Base-by-base conservation (phyloP, 2,329 filamentous ascomycete genomes). In the Leptoxyphium fumago region DNA sequence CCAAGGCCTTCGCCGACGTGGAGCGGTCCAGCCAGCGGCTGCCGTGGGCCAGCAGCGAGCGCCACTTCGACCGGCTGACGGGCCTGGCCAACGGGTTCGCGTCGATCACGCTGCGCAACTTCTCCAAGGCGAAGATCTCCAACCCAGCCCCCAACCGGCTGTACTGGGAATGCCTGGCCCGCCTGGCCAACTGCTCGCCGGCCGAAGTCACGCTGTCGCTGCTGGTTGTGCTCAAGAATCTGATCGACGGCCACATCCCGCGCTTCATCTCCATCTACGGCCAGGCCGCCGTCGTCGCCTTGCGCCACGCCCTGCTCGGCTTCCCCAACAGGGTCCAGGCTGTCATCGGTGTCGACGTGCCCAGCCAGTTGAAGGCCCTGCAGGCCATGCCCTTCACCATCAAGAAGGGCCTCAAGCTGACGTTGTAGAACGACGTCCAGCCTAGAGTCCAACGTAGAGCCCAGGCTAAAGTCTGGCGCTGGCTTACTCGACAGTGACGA, bases 71-170 rank as follows among this genome's bases (percentile, higher is more conserved):
- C 59, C 77, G 83, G 46, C 89, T 94, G 81, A 80, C 77, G 3
- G 89, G 87, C 0, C 69, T 95, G 1, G 86, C 79, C 1, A 81
- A 83, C 2, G 89, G 89, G 0, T 98, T 82, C 57, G 84, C 87
- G 0, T 78, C 88, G 1, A 71, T 96, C 32, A 78, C 85, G 1
- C 69, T 95, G 8, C 79, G 89, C 40, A 85, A 93, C 60, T 94
- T 93, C 57, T 76, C 75, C 49, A 80, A 75, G 50, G 78, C 78
- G 50, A 69, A 67, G 39, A 88, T 59, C 17, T 56, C 59, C 17
- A 93, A 88, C 52, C 87, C 81, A 0, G 91, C 77, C 63, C 87
- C 81, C 3, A 84, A 83, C 41, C 73, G 71, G 0, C 72, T 88
- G 45, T 96, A 91, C 68, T 98, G 91, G 91, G 73, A 70, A 32